Percentiles rank a stretch among this genome's conserved stretches.
Evolutionary conservation across 1,139 yeast species (phyloP).

Genomic region (Candida dubliniensis): DNA sequence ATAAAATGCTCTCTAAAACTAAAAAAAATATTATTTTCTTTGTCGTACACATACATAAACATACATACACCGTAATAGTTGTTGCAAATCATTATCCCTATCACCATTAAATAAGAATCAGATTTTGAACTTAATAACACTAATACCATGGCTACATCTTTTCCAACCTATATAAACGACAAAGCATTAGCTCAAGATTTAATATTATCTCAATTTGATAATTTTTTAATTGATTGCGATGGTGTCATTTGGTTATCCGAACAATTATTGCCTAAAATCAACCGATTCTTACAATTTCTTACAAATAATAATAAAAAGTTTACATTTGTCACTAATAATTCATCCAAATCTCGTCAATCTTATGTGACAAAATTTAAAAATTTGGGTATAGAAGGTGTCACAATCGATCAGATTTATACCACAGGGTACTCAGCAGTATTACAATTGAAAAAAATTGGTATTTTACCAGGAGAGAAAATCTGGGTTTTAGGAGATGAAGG

Average conservation of each 20-base stretch:
- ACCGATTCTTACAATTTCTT: constrained; percentile 62
- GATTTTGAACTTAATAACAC: not conserved
- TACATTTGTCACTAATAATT: constrained; percentile 43
- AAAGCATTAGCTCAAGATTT: constrained; percentile 45
- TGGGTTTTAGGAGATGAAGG: constrained; percentile 89
- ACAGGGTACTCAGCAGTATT: constrained; percentile 41
- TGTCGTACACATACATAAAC: too few species aligned
- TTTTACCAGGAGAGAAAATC: constrained; percentile 50
- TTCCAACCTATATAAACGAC: constrained; percentile 30
- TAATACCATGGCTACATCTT: constrained; percentile 11
- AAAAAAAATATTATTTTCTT: too few species aligned
- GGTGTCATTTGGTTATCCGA: constrained; percentile 92
- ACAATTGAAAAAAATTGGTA: constrained; percentile 23
- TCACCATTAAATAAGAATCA: too few species aligned
- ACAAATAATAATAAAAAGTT: constrained; percentile 35
- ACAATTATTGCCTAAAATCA: constrained; percentile 67
- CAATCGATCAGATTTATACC: constrained; percentile 34
- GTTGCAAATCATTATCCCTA: too few species aligned
- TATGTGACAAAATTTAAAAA: constrained; percentile 34
- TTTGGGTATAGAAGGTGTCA: constrained; percentile 32
- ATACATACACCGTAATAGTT: too few species aligned
- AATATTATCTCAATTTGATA: constrained; percentile 66
- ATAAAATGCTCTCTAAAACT: too few species aligned
- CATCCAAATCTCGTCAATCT: constrained; percentile 36
- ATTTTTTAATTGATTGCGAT: constrained; percentile 90